Conservation (phyloP, 768 basidiomycete species). For the Kwoniella botswanensis region DNA sequence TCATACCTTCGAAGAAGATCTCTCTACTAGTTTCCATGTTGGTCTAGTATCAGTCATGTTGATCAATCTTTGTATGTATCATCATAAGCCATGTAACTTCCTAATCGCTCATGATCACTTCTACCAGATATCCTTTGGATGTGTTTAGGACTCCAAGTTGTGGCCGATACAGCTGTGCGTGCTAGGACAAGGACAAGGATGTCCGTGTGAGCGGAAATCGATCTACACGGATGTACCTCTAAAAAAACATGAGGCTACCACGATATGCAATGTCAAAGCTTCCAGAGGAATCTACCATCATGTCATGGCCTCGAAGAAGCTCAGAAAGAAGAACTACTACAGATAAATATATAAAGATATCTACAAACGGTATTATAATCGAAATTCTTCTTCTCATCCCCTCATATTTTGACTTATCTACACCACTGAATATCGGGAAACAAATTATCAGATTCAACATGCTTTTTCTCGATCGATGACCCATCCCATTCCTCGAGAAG, state of each 20-base stretch:
- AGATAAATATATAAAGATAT: background rate
- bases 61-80: background rate
- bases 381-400: background rate
- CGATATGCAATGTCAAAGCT: background rate
- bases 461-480: background rate
- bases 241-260: background rate
- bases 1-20: no score
- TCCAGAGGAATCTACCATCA: background rate
- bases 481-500: background rate
- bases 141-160: no score
- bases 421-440: no score
- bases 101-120: no score
- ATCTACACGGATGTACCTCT: background rate
- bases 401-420: background rate
- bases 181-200: no score
- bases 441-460: background rate
- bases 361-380: no score
- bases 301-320: no score
- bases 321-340: background rate
- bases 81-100: no score
- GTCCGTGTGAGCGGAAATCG: no score
- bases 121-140: no score
- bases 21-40: background rate
- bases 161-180: no score
- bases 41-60: background rate